Base-by-base conservation (phyloP, 495 filamentous ascomycete genomes). In the Thermochaetoides thermophila region DNA sequence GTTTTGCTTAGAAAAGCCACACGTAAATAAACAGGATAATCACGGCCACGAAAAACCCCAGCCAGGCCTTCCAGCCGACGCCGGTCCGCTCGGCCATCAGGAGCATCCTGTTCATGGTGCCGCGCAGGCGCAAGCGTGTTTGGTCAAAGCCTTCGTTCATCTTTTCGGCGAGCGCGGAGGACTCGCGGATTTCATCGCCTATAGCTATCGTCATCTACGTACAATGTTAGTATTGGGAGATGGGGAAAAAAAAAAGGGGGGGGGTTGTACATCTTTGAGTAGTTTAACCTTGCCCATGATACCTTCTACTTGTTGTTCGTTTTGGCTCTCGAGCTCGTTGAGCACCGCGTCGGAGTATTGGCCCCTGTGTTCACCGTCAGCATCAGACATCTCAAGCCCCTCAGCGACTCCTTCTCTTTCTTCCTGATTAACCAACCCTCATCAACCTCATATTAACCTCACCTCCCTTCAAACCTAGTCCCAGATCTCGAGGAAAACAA, bases 31-130 rank as follows among this genome's bases (percentile, higher is more conserved):
- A 97, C 31, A 94, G 38, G 11, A 82, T 43, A 35, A 76, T 71
- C 14, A 97, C 83, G 3, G 73, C 75, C 20, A 66, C 59, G 47
- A 97, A 91, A 57, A 97, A 96, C 13, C 56, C 66, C 29, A 91
- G 49, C 89, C 91, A 97, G 17, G 85, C 81, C 57, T 71, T 81
- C 89, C 89, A 97, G 39, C 84, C 80, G 17, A 97, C 75, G 3
- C 91, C 91, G 9, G 85, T 91, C 46, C 74, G 64, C 59, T 94
- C 76, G 4, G 89, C 91, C 89, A 97, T 96, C 37, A 84, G 52
- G 36, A 96, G 59, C 89, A 97, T 97, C 18, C 85, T 66, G 47
- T 82, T 93, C 89, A 97, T 96, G 25, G 91, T 96, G 25, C 86
- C 82, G 12, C 75, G 66, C 39, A 97, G 58, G 45, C 80, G 66